Conservation (phyloP, 106 monocot genomes). For the Platanthera zijinensis region DNA sequence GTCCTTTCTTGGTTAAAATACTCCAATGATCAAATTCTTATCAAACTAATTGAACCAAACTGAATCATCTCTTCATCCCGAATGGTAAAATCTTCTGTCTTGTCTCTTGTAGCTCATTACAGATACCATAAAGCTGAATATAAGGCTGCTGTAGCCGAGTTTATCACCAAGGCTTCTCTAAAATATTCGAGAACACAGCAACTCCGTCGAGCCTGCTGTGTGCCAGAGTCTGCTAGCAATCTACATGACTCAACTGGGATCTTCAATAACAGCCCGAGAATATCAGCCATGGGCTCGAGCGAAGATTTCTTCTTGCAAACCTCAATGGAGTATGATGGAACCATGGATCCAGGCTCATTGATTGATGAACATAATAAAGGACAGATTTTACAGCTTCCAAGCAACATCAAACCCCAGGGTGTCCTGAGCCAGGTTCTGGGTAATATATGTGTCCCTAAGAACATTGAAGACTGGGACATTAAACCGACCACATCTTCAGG, state of each 20-base stretch:
- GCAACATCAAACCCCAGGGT: constrained; percentile 36
- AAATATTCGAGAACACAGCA: constrained; percentile 9
- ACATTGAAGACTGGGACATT: constrained; percentile 69
- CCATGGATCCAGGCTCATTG: constrained; percentile 26
- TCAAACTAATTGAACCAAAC: not conserved
- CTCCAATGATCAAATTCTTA: no score
- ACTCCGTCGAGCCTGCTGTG: not conserved
- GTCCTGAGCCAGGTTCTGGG: constrained; percentile 53
- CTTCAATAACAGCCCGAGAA: constrained; percentile 50
- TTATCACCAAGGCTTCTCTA: constrained; percentile 25
- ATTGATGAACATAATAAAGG: constrained; percentile 33
- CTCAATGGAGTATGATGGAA: constrained; percentile 31
- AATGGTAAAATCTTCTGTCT: not conserved
- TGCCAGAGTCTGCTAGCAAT: constrained; percentile 43
- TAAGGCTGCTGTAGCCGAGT: constrained; percentile 26
- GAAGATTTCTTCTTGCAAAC: constrained; percentile 68
- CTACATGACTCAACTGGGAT: constrained; percentile 37
- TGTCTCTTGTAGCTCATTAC: constrained; percentile 9
- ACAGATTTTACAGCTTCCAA: constrained; percentile 27
- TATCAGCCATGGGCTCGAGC: constrained; percentile 24
- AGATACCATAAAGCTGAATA: constrained; percentile 17
- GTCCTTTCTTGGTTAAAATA: no score
- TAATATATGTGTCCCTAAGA: constrained; percentile 67
- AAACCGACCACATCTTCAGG: constrained; percentile 14
- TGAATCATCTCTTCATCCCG: not conserved